Conservation (phyloP, 495 filamentous ascomycete species). For the Copromyces sp. region DNA sequence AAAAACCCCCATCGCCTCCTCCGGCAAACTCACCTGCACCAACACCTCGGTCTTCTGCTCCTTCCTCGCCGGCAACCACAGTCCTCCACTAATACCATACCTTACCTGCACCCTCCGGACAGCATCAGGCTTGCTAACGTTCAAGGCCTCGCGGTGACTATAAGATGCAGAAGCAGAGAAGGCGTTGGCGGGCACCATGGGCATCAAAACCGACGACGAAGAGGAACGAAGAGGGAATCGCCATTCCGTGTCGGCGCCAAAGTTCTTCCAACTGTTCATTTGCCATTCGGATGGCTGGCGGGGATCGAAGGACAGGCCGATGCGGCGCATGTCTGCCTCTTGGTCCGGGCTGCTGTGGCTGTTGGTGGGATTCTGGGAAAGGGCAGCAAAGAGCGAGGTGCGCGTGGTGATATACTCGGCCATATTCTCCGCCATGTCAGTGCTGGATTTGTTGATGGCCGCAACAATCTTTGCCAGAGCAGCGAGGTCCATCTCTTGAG, state of each 20-base stretch:
- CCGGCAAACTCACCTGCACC: background rate
- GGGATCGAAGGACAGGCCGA: background rate
- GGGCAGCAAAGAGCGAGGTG: background rate
- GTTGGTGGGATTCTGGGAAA: too few relatives aligned
- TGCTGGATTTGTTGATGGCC: background rate
- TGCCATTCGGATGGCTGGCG: background rate
- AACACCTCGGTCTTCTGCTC: background rate
- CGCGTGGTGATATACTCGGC: background rate
- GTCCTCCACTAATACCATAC: background rate
- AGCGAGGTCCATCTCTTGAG: background rate
- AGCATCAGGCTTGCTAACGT: background rate
- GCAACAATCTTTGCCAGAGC: background rate
- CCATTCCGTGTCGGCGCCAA: background rate
- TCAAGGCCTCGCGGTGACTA: background rate
- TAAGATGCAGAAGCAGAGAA: background rate
- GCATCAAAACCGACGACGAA: accelerated
- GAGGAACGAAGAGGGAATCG: background rate
- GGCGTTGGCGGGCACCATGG: background rate
- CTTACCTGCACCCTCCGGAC: background rate
- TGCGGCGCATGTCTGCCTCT: background rate
- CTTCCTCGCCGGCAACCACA: background rate
- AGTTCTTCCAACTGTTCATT: background rate
- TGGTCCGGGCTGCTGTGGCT: too few relatives aligned
- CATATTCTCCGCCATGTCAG: background rate
- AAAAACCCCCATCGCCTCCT: background rate